Percentiles rank a stretch among this genome's conserved stretches.
Conservation (phyloP, 768 basidiomycete genomes). For the Mycena polygramma region DNA sequence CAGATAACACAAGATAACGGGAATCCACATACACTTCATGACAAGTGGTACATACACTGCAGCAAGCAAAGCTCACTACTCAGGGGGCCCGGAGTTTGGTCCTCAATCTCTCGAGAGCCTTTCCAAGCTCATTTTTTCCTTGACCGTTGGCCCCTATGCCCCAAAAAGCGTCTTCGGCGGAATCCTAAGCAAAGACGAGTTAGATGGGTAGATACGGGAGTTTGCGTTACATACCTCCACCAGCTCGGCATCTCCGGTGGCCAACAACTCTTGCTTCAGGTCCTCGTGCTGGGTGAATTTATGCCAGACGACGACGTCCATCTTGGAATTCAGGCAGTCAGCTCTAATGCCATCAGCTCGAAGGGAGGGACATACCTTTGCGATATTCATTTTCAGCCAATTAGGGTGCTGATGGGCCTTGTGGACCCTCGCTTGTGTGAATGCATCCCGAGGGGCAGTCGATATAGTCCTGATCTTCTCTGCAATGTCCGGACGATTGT, state of each 20-base stretch:
- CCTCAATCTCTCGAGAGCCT: slow-evolving; percentile 73
- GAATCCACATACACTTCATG: too few species aligned
- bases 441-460: neutral
- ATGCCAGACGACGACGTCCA: slow-evolving; percentile 72
- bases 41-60: too few species aligned
- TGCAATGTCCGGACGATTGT: slow-evolving; percentile 1
- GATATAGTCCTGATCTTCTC: neutral
- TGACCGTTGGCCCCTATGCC: slow-evolving; percentile 72
- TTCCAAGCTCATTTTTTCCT: slow-evolving; percentile 82
- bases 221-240: slow-evolving; percentile 63
- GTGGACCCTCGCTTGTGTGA: neutral
- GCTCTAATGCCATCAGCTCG: neutral
- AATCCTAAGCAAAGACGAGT: slow-evolving; percentile 58
- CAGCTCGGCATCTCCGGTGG: slow-evolving; percentile 74
- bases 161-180: slow-evolving; percentile 83
- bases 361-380: neutral
- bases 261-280: slow-evolving; percentile 68
- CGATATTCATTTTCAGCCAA: neutral
- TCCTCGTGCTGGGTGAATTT: slow-evolving; percentile 79
- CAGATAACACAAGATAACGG: too few species aligned
- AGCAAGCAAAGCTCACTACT: too few species aligned
- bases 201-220: neutral
- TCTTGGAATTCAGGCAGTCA: slow-evolving; percentile 50
- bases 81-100: slow-evolving; percentile 55
- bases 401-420: neutral